Conservation (phyloP, 805 yeast genomes). For the Wickerhamiella cacticola region DNA sequence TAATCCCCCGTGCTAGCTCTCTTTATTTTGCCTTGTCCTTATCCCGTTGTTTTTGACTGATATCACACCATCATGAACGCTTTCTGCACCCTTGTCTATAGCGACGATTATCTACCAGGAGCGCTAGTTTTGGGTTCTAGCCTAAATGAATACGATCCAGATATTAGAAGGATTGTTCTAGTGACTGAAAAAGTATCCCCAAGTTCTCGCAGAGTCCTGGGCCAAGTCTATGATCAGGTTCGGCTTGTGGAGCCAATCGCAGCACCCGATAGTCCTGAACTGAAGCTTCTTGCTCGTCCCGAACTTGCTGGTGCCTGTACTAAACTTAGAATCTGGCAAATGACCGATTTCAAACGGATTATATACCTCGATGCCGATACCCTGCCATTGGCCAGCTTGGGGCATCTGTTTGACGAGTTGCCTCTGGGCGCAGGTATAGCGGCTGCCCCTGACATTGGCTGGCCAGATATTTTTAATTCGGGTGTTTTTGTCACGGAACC, state of each 20-base stretch:
- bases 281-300: conserved; percentile 35
- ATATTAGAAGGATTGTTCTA: conserved; percentile 23
- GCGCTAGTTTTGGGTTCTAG: conserved; percentile 39
- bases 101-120: conserved; percentile 37
- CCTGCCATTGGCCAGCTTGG: conserved; percentile 33
- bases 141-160: conserved; percentile 23
- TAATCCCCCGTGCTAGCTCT: no score
- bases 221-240: conserved; percentile 23
- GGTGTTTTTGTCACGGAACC: conserved; percentile 62
- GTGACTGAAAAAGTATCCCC: conserved; percentile 22
- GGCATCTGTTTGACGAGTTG: conserved; percentile 24
- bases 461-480: conserved; percentile 83
- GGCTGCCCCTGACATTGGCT: conserved; percentile 71
- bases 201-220: conserved; percentile 17
- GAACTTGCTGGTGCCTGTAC: conserved; percentile 39
- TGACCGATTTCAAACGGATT: conserved; percentile 31
- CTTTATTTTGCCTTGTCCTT: background rate
- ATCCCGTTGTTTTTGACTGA: background rate
- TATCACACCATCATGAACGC: conserved; percentile 23
- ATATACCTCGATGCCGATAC: conserved; percentile 47
- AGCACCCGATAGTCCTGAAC: conserved; percentile 21
- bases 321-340: conserved; percentile 46
- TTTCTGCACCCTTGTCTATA: conserved; percentile 36
- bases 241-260: conserved; percentile 24
- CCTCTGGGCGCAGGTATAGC: conserved; percentile 21